phyloP scores from a whole-genome alignment of 345 rosid genomes.

The Excoecaria agallocha region DNA sequence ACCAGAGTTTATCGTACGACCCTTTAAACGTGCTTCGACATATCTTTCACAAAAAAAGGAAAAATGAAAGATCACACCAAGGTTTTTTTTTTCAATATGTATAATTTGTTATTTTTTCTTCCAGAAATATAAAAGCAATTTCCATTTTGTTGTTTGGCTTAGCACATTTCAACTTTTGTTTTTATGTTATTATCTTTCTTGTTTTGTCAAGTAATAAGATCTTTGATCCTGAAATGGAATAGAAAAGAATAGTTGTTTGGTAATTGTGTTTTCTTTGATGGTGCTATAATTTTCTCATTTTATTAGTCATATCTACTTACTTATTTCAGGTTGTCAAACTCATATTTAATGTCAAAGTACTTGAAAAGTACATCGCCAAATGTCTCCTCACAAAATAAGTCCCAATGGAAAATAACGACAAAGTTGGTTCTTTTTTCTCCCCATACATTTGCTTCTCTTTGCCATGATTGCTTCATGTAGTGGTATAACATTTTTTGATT shows the following conservation, averaged over 20 bases:
- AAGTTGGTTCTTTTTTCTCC: slow-evolving; percentile 31
- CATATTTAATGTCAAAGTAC: slow-evolving; percentile 28
- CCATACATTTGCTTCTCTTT: not conserved
- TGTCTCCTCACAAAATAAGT: slow-evolving; percentile 27
- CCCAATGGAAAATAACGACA: slow-evolving; percentile 21
- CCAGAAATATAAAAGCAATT: not conserved
- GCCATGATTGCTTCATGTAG: slow-evolving; percentile 1
- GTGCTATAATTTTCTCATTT: not conserved
- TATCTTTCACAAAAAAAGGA: slow-evolving; percentile 36
- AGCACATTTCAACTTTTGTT: not conserved
- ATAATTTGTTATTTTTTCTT: not conserved
- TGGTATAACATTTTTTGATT: not conserved
- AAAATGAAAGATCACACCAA: slow-evolving; percentile 37
- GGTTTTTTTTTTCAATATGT: slow-evolving; percentile 35
- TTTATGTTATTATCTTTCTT: not conserved
- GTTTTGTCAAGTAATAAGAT: not conserved
- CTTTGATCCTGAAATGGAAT: not conserved
- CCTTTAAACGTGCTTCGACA: slow-evolving; percentile 35
- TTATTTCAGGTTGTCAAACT: slow-evolving; percentile 29
- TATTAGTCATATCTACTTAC: not conserved
- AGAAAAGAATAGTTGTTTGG: not conserved
- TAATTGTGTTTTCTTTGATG: not conserved
- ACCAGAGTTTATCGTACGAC: slow-evolving; percentile 36
- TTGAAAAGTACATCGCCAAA: slow-evolving; percentile 31
- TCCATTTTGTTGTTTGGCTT: slow-evolving; percentile 8